phyloP scores from a whole-genome alignment of 371 early-diverging fungal species.

The Apophysomyces variabilis region DNA sequence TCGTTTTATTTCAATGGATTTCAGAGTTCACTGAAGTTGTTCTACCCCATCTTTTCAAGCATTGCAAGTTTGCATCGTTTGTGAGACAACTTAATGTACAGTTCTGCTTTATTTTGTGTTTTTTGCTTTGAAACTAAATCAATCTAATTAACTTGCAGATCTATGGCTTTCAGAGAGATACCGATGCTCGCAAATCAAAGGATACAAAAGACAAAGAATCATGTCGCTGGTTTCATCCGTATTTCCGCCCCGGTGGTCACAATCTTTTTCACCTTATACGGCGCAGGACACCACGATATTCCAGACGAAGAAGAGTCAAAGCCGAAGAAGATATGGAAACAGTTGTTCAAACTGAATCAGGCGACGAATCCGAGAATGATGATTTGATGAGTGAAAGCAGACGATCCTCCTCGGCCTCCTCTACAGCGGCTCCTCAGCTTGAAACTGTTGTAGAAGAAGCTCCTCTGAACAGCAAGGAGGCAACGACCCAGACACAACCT shows the following conservation, averaged over 20 bases:
- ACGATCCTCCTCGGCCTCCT: conserved; percentile 27
- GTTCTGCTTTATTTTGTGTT: background rate
- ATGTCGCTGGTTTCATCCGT: conserved; percentile 57
- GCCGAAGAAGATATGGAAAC: conserved; percentile 39
- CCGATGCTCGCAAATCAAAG: conserved; percentile 60
- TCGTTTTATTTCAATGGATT: background rate
- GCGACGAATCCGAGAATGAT: conserved; percentile 40
- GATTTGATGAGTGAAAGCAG: conserved; percentile 18
- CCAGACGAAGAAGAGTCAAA: conserved; percentile 39
- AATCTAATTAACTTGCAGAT: conserved; percentile 32
- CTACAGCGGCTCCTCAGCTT: conserved; percentile 13
- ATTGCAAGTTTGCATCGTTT: conserved; percentile 62
- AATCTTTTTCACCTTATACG: conserved; percentile 55
- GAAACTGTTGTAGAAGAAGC: conserved; percentile 12
- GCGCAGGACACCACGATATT: conserved; percentile 48
- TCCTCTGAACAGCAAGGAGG: conserved; percentile 6
- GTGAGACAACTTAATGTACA: conserved; percentile 57
- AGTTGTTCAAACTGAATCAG: conserved; percentile 40
- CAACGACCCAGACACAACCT: conserved; percentile 3
- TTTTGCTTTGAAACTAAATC: background rate
- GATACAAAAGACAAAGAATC: conserved; percentile 56
- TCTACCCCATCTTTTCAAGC: conserved; percentile 54
- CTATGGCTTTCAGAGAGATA: conserved; percentile 60
- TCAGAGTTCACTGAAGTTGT: conserved; percentile 56
- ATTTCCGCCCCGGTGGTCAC: conserved; percentile 50